Conservation (phyloP, 2,329 filamentous ascomycete genomes). For the Apiospora rasikravindrae region DNA sequence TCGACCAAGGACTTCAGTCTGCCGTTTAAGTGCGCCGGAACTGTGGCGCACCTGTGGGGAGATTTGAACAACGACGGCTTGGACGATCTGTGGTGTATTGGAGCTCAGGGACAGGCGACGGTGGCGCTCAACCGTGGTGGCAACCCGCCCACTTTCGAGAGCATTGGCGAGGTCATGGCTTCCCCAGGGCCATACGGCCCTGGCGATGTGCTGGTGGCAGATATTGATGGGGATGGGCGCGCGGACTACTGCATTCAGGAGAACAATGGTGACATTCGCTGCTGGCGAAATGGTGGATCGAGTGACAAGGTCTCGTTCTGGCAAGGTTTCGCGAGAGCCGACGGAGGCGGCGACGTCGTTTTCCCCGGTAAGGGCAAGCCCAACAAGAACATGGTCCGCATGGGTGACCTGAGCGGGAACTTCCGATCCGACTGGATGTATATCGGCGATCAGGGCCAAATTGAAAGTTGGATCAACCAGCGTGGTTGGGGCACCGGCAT, state of each 20-base stretch:
- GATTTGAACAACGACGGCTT: conserved; percentile 19
- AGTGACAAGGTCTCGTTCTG: conserved; percentile 16
- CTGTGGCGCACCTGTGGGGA: not conserved
- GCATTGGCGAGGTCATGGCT: conserved; percentile 16
- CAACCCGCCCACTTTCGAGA: conserved; percentile 17
- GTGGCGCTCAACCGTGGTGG: conserved; percentile 18
- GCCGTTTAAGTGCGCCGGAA: conserved; percentile 9
- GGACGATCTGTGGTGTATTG: conserved; percentile 20
- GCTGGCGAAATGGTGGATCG: conserved; percentile 19
- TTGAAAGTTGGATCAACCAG: conserved; percentile 19
- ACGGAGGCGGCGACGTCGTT: conserved; percentile 16
- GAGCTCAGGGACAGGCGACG: conserved; percentile 14
- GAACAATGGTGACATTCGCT: conserved; percentile 19
- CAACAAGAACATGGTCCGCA: conserved; percentile 17
- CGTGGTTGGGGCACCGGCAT: conserved; percentile 14
- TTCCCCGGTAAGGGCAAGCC: conserved; percentile 12
- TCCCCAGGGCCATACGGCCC: not conserved
- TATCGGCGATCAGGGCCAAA: conserved; percentile 18
- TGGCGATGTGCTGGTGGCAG: conserved; percentile 13
- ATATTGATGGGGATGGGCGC: conserved; percentile 15
- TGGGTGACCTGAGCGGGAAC: conserved; percentile 17
- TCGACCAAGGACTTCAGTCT: not conserved
- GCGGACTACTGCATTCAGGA: conserved; percentile 19
- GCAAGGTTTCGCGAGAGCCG: conserved; percentile 1
- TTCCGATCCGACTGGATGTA: conserved; percentile 20